Base-by-base conservation (phyloP, 2,329 filamentous ascomycete species). In the Pseudogymnoascus destructans region DNA sequence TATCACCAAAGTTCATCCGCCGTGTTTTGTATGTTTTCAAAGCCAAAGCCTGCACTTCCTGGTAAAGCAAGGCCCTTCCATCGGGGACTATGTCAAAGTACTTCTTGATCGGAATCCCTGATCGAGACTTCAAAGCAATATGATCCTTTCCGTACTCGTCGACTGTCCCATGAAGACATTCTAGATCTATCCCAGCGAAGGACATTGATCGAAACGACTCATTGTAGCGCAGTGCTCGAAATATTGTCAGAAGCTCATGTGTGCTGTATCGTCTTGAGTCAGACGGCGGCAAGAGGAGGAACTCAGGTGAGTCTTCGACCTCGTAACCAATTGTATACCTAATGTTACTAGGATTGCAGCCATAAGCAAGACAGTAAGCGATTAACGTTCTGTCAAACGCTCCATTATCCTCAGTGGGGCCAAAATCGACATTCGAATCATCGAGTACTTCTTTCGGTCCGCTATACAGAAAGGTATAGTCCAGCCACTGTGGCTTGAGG, bases 321-420 rank as follows among this genome's bases (percentile, higher is more conserved):
- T 79, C 70, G 63, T 78, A 75, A 64, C 82, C 77, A 59, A 85
- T 77, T 5, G 75, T 75, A 65, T 86, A 86, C 57, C 79, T 76
- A 55, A 88, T 84, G 58, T 84, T 85, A 10, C 79, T 78, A 2
- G 84, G 81, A 64, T 86, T 82, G 19, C 66, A 68, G 63, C 81
- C 79, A 67, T 87, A 88, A 17, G 82, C 83, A 40, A 84, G 75
- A 66, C 84, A 87, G 66, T 87, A 87, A 32, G 84, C 85, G 54
- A 80, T 80, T 30, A 88, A 69, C 1, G 84, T 87, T 32, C 83
- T 76, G 63, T 87, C 82, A 64, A 88, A 79, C 64, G 75, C 78
- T 57, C 79, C 77, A 60, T 83, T 72, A 58, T 79, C 81, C 59
- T 86, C 83, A 2, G 77, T 67, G 25, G 74, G 70, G 3, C 77